Percentiles rank a stretch among this genome's conserved stretches.
phyloP scores from a whole-genome alignment of 2,329 filamentous ascomycete genomes.

The Lecanoromycetidae sp. region DNA sequence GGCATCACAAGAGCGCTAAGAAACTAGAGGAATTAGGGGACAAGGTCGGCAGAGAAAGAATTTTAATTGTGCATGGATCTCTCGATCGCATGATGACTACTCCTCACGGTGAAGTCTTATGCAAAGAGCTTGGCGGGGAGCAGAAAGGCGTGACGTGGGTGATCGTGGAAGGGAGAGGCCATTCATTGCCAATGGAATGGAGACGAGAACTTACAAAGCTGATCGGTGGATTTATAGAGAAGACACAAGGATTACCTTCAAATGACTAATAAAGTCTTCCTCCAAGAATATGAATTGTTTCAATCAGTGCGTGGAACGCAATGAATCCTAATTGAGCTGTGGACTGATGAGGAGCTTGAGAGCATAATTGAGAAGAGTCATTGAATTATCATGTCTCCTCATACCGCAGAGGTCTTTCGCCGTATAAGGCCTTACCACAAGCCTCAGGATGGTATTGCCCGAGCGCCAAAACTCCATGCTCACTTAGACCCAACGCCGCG shows the following conservation, averaged over 20 bases:
- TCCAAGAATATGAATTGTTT: not conserved
- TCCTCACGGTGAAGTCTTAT: slow-evolving; percentile 56
- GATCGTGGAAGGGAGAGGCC: slow-evolving; percentile 60
- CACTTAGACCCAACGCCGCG: slow-evolving; percentile 6
- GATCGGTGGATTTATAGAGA: slow-evolving; percentile 46
- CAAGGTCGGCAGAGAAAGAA: slow-evolving; percentile 57
- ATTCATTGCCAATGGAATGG: slow-evolving; percentile 63
- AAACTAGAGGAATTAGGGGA: slow-evolving; percentile 58
- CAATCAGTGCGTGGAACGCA: no score
- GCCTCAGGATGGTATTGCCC: not conserved
- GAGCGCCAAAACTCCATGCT: not conserved
- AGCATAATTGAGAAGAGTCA: not conserved
- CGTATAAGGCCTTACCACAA: no score
- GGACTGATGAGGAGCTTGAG: not conserved
- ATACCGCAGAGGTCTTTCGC: no score
- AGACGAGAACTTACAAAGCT: slow-evolving; percentile 54
- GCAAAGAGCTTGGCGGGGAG: slow-evolving; percentile 51
- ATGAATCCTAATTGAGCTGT: no score
- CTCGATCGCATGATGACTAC: slow-evolving; percentile 66
- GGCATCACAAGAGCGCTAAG: slow-evolving; percentile 60
- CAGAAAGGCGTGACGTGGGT: slow-evolving; percentile 40
- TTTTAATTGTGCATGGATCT: slow-evolving; percentile 66
- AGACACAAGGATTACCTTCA: slow-evolving; percentile 28
- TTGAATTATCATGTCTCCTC: not conserved
- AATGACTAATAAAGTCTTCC: not conserved